Evolutionary conservation across 2,329 filamentous ascomycete species (phyloP), one percentile per base, ranked within the genome.

Genomic region (Coniochaeta ligniaria): DNA sequence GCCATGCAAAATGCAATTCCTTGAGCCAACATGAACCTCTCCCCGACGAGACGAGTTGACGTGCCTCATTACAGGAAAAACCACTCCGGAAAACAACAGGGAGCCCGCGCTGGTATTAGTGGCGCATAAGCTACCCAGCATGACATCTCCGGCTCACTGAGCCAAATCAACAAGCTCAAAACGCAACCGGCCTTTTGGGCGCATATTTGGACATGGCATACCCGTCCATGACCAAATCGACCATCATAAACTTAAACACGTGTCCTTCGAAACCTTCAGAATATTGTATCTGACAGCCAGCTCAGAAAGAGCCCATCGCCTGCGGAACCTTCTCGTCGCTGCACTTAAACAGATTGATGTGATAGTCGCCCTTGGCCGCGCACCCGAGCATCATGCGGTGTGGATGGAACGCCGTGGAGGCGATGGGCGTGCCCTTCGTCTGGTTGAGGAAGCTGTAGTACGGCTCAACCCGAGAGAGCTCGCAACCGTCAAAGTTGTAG

Each of bases 361-460:
- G 91, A 62, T 93, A 86, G 71, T 97, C 93, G 60, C 92, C 91
- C 50, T 91, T 82, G 4, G 92, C 91, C 1, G 93, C 90, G 68
- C 90, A 95, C 38, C 92, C 93, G 63, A 99, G 82, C 74, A 97
- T 88, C 76, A 96, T 93, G 59, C 90, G 86, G 74, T 99, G 95
- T 1, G 95, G 95, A 75, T 99, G 95, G 79, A 98, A 99, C 0
- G 93, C 90, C 9, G 94, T 96, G 38, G 90, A 85, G 3, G 92
- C 88, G 66, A 99, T 96, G 1, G 95, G 90, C 7, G 88, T 85
- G 61, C 88, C 87, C 58, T 91, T 88, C 70, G 87, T 92, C 68
- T 92, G 89, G 64, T 91, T 87, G 17, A 96, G 79, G 78, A 96
- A 96, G 71, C 89, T 92, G 55, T 91, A 92, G 73, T 96, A 96